Evolutionary conservation across 768 basidiomycete genomes (phyloP).

Genomic region (Hypholoma sublateritium): DNA sequence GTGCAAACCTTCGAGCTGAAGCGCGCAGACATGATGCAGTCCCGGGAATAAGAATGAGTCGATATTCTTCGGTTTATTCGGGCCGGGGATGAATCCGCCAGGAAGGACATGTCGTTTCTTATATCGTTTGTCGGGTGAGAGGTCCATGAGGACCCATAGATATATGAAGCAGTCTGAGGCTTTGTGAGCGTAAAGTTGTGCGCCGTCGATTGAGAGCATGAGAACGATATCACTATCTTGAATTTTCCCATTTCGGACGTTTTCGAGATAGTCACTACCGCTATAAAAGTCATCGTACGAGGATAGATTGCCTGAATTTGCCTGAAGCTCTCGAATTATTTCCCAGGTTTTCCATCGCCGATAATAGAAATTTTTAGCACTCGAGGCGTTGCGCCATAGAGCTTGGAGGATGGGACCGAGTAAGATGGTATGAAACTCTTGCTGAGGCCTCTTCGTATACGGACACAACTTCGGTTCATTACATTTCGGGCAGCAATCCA

Average conservation of each 20-base stretch:
- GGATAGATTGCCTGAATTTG: background rate
- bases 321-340: constrained; percentile 3
- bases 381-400: constrained; percentile 14
- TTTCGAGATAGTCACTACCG: constrained; percentile 25
- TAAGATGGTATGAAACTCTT: constrained; percentile 20
- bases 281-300: constrained; percentile 21
- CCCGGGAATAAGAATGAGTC: constrained; percentile 21
- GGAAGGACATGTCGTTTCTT: constrained; percentile 19
- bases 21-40: constrained; percentile 14
- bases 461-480: constrained; percentile 9
- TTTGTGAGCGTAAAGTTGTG: constrained; percentile 37
- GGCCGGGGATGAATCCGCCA: constrained; percentile 23
- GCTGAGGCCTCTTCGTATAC: constrained; percentile 8
- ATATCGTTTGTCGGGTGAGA: constrained; percentile 12
- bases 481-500: constrained; percentile 10
- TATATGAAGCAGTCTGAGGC: constrained; percentile 16
- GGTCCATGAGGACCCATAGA: constrained; percentile 37
- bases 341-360: constrained; percentile 1
- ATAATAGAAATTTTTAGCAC: background rate
- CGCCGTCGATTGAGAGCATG: constrained; percentile 35
- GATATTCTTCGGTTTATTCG: constrained; percentile 20
- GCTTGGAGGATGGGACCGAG: constrained; percentile 22
- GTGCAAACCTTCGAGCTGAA: constrained; percentile 5
- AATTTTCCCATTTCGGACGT: constrained; percentile 21
- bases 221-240: constrained; percentile 30